phyloP scores from a whole-genome alignment of 2,329 filamentous ascomycete species.

The Trichoderma breve region DNA sequence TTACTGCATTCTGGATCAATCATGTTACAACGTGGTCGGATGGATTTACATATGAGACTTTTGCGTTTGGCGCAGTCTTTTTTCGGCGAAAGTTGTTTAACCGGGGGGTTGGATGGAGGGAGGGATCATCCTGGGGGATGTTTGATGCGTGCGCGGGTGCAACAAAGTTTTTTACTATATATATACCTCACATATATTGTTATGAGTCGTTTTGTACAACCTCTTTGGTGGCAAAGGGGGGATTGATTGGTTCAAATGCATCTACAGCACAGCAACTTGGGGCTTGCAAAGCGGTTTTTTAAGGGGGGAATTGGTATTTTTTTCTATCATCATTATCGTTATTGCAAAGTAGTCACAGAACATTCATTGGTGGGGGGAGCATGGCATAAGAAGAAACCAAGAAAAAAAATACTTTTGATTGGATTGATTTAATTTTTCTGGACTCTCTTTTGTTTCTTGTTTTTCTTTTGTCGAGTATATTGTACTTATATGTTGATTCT shows the following conservation, averaged over 20 bases:
- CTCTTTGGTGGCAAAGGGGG: neutral
- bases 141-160: neutral
- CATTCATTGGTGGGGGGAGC: neutral
- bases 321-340: neutral
- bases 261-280: neutral
- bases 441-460: neutral
- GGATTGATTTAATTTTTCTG: neutral
- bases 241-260: neutral
- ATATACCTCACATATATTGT: constrained; percentile 16
- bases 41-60: constrained; percentile 4
- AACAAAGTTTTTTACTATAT: neutral
- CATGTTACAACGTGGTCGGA: constrained; percentile 4
- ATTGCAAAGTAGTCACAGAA: neutral
- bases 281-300: neutral
- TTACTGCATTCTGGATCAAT: constrained; percentile 13
- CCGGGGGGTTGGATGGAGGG: neutral
- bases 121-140: neutral
- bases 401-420: neutral
- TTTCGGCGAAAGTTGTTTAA: constrained; percentile 7
- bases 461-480: neutral
- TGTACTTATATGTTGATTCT: neutral
- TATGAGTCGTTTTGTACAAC: constrained; percentile 9
- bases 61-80: constrained; percentile 13
- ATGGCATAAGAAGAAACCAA: neutral
- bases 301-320: neutral